These are phyloP conservation scores for Theileria annulata DNA, from an alignment of 169 alveolate genomes.

Conservation along the genomic window DNA sequence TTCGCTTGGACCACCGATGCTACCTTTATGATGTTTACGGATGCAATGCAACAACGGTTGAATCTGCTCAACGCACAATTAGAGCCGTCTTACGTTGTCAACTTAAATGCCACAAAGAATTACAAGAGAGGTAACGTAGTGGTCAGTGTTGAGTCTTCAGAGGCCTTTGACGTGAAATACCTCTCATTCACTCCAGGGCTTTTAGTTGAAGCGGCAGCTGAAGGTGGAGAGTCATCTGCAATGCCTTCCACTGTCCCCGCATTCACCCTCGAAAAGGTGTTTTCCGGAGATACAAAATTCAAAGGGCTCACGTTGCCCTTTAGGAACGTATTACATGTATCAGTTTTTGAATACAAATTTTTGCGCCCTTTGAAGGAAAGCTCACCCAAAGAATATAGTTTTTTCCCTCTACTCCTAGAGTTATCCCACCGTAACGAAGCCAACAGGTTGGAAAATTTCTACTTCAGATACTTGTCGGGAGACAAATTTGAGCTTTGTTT, in stretches of 20 bases:
- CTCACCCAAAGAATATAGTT: not conserved
- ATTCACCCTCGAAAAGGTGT: not conserved
- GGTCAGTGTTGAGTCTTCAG: not conserved
- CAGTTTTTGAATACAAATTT: not conserved
- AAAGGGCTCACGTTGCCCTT: not conserved
- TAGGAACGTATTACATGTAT: not conserved
- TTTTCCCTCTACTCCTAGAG: not conserved
- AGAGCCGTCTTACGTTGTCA: not conserved
- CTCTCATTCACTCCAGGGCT: constrained; percentile 4
- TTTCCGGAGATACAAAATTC: not conserved
- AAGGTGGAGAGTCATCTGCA: not conserved
- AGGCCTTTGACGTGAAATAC: not conserved
- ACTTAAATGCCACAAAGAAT: not conserved
- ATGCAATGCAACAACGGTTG: not conserved
- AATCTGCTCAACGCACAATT: not conserved
- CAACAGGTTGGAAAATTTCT: constrained; percentile 8
- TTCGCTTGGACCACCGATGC: constrained; percentile 1
- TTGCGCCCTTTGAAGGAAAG: not conserved
- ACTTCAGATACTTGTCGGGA: not conserved
- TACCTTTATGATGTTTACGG: not conserved
- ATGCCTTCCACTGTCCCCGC: not conserved
- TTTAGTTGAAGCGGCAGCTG: not conserved
- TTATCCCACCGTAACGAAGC: not conserved
- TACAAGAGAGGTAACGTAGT: not conserved
- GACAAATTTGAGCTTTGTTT: not conserved